Conservation (phyloP, 352 stramenopile genomes). For the Pythium volutum region DNA sequence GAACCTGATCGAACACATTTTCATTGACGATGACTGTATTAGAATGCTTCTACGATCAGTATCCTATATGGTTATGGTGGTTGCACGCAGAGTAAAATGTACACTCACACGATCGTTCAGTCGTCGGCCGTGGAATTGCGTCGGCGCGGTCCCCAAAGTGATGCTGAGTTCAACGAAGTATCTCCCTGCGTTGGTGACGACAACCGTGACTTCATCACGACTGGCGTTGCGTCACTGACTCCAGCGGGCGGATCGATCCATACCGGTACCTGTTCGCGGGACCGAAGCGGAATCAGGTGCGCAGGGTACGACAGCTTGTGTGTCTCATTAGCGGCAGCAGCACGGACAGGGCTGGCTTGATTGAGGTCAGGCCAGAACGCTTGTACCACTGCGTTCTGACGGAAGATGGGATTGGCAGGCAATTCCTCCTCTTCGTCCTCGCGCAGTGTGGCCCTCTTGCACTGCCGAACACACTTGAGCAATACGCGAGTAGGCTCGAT, state of each 20-base stretch:
- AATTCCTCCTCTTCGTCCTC: not conserved
- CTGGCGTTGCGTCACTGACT: not conserved
- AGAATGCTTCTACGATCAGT: too few species aligned
- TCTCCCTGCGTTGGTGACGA: not conserved
- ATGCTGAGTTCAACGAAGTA: not conserved
- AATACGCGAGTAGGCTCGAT: not conserved
- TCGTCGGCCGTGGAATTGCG: slow-evolving; percentile 1
- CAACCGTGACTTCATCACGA: not conserved
- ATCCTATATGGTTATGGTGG: too few species aligned
- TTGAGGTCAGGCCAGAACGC: slow-evolving; percentile 6
- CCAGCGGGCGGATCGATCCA: not conserved
- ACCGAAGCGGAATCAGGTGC: not conserved
- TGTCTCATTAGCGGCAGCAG: not conserved
- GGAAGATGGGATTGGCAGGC: not conserved
- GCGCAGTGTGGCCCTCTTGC: not conserved
- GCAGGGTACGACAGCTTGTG: not conserved
- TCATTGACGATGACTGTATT: too few species aligned
- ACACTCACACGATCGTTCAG: too few species aligned
- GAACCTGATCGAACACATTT: too few species aligned
- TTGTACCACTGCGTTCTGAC: not conserved
- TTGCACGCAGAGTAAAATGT: too few species aligned
- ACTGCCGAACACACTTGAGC: not conserved
- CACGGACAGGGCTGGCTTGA: not conserved
- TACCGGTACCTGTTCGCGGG: not conserved
- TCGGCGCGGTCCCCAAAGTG: not conserved